Base-by-base conservation (phyloP, 2,329 filamentous ascomycete genomes). In the Penicillium sp. region DNA sequence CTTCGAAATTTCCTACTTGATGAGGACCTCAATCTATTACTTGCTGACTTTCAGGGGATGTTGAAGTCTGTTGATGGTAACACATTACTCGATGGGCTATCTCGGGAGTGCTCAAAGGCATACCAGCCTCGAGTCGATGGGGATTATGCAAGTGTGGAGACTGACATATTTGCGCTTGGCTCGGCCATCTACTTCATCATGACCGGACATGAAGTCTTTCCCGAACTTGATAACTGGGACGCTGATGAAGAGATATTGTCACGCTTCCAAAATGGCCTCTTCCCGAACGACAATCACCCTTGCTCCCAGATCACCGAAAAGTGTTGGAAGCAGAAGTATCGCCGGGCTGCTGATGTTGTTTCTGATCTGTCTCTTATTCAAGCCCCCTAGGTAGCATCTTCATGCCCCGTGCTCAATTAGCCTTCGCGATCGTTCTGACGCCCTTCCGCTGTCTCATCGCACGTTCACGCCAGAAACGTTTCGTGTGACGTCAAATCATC, bases 161-260 rank as follows among this genome's bases (percentile, higher is more conserved):
- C 62, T 39, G 62, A 63, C 52, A 47, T 65, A n/a, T 60, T 65
- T 49, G 62, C 62, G 14, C 46, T 63, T 21, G 61, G 62, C 18
- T 63, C 59, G 43, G 54, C 59, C 2, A 62, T 65, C 7, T 63
- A 63, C 44, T 50, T 56, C 21, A 58, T 65, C 32, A 58, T 63
- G n/a, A 50, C 40, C 21, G 59, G 59, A 2, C 48, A 57, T 48
- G 57, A 60, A 16, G 48, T 62, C 2, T 60, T 60, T 36, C 59
- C 53, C 4, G 57, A 60, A 10, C 34, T 61, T 22, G 40, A 53
- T 14, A 53, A 39, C 31, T 24, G 46, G 10, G 44, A 55, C 14
- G 44, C 57, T 53, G 57, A 55, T 38, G 57, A 39, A 9, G 38
- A 39, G 34, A 53, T 57, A 21, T 22, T 21, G 16, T 48, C 45